phyloP scores from a whole-genome alignment of 225 moss, liverwort and hornwort genomes.

The Lunularia cruciata region DNA sequence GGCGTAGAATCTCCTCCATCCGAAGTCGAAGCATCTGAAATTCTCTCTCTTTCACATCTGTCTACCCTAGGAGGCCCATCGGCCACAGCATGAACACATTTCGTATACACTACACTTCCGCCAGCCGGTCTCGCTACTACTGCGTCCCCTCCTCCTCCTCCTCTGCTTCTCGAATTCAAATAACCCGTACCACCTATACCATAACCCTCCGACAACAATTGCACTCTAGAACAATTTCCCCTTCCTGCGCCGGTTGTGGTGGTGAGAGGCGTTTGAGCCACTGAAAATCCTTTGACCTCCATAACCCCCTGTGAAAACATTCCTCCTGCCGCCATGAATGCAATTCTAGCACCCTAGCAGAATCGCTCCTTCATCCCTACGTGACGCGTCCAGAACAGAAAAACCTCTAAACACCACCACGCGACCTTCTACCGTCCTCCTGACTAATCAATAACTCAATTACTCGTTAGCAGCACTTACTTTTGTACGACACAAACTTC shows the following conservation, averaged over 20 bases:
- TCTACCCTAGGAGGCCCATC: constrained; percentile 26
- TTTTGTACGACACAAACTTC: too few relatives aligned
- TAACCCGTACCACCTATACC: not conserved
- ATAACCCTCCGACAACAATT: constrained; percentile 8
- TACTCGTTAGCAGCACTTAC: too few relatives aligned
- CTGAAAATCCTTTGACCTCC: constrained; percentile 10
- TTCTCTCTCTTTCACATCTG: constrained; percentile 8
- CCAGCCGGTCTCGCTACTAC: too few relatives aligned
- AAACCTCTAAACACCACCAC: too few relatives aligned
- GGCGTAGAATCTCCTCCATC: not conserved
- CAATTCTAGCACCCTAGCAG: not conserved
- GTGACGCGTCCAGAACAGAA: not conserved
- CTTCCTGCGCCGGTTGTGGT: not conserved
- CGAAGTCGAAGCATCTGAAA: constrained; percentile 22
- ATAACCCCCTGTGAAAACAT: constrained; percentile 17
- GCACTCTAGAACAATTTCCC: constrained; percentile 8
- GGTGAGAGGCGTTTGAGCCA: not conserved
- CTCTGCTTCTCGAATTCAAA: not conserved
- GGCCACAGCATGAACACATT: constrained; percentile 24
- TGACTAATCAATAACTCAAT: too few relatives aligned
- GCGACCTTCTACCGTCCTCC: too few relatives aligned
- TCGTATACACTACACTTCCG: constrained; percentile 1
- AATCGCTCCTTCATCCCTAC: not conserved
- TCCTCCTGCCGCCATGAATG: not conserved
- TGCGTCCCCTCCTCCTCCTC: constrained; percentile 11